These are phyloP conservation scores for Starmerella vaccinii DNA, from an alignment of 805 yeast species.

Conservation along the genomic window DNA sequence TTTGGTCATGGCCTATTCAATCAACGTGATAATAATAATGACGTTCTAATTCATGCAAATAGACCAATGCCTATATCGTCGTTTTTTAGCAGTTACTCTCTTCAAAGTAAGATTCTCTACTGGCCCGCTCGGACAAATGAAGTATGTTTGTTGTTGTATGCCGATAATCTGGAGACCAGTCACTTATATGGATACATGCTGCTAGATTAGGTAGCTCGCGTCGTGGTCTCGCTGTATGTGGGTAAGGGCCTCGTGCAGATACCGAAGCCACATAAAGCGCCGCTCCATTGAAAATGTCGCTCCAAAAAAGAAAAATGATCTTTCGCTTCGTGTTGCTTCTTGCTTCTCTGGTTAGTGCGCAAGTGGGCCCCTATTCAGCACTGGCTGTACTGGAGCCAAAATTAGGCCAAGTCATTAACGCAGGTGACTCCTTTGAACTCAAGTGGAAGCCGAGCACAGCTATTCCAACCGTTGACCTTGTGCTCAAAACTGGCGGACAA, in stretches of 20 bases:
- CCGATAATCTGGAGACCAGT: background rate
- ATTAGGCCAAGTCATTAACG: slow-evolving; percentile 25
- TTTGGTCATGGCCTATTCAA: no score
- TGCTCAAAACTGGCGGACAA: slow-evolving; percentile 25
- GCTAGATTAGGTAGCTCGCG: background rate
- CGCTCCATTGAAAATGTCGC: no score
- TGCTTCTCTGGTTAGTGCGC: background rate
- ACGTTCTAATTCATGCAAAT: no score
- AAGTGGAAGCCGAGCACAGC: slow-evolving; percentile 26
- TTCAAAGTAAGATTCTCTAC: no score
- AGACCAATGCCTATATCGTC: no score
- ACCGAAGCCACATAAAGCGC: background rate
- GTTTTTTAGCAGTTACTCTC: no score
- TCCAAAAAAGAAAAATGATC: background rate
- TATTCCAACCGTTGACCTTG: slow-evolving; percentile 24
- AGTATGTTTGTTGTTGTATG: background rate
- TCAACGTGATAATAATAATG: no score
- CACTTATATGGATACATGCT: background rate
- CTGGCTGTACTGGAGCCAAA: slow-evolving; percentile 25
- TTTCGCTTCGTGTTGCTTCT: background rate
- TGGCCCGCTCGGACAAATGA: no score
- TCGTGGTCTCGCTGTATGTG: background rate
- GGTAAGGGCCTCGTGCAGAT: slow-evolving; percentile 1
- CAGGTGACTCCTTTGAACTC: slow-evolving; percentile 21
- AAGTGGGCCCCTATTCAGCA: background rate